These are phyloP conservation scores for Primulina eburnea DNA, from an alignment of 257 asterid genomes.

Conservation along the genomic window DNA sequence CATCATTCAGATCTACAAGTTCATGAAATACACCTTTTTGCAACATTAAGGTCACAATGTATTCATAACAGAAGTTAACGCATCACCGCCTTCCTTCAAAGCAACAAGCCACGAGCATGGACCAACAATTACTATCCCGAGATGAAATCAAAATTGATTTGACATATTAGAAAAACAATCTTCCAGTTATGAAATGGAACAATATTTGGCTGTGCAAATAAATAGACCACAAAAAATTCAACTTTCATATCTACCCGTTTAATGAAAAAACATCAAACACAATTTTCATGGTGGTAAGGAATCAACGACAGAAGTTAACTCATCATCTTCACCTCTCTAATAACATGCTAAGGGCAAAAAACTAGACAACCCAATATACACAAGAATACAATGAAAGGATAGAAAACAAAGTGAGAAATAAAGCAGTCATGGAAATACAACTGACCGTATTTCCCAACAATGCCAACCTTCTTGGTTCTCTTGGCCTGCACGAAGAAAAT, in stretches of 20 bases:
- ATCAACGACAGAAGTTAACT: not conserved
- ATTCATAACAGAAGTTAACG: not conserved
- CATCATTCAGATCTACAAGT: not conserved
- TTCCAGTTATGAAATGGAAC: not conserved
- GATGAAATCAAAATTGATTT: no score
- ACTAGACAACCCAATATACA: not conserved
- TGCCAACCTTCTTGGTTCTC: slow-evolving; percentile 67
- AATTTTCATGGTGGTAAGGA: not conserved
- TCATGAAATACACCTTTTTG: no score
- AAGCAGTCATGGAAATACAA: not conserved
- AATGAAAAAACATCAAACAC: not conserved
- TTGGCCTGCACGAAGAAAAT: slow-evolving; percentile 39
- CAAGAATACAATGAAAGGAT: not conserved
- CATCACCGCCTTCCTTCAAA: not conserved
- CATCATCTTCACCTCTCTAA: not conserved
- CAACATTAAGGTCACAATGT: not conserved
- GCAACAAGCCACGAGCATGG: no score
- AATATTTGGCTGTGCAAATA: not conserved
- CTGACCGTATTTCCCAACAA: slow-evolving; percentile 56
- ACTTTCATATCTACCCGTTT: not conserved
- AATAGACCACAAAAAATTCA: not conserved
- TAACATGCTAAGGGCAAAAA: not conserved
- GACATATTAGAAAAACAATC: no score
- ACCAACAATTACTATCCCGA: no score
- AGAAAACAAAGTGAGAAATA: not conserved